Percentiles rank a stretch among this genome's conserved stretches.
Conservation (phyloP, 352 stramenopile genomes). For the Phytophthora pistaciae region DNA sequence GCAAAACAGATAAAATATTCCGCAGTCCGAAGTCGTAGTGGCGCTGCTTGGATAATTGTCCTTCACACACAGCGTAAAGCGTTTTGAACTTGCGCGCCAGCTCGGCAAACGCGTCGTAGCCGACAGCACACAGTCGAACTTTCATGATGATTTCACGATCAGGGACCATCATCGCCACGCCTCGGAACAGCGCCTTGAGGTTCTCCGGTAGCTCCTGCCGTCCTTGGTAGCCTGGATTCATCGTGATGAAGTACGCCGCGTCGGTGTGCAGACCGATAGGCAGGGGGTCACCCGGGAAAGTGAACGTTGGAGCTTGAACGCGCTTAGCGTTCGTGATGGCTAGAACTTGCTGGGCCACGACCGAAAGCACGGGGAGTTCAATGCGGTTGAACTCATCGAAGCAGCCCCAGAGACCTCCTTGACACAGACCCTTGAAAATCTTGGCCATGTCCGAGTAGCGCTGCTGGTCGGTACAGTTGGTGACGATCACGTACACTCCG, state of each 20-base stretch:
- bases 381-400: slow-evolving; percentile 96
- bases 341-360: slow-evolving; percentile 94
- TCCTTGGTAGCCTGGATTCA: slow-evolving; percentile 95
- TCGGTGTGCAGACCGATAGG: slow-evolving; percentile 68
- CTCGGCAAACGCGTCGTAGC: slow-evolving; percentile 92
- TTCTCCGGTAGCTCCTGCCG: slow-evolving; percentile 94
- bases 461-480: slow-evolving; percentile 94
- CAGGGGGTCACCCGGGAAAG: slow-evolving; percentile 72
- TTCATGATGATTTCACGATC: slow-evolving; percentile 97
- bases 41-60: slow-evolving; percentile 93
- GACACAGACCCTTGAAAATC: slow-evolving; percentile 93
- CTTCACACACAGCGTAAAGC: slow-evolving; percentile 95
- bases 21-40: slow-evolving; percentile 96
- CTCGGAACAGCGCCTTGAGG: slow-evolving; percentile 93
- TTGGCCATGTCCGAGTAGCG: slow-evolving; percentile 94
- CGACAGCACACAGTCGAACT: slow-evolving; percentile 95
- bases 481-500: slow-evolving; percentile 93
- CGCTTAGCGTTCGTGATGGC: slow-evolving; percentile 85
- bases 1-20: slow-evolving; percentile 96
- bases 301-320: slow-evolving; percentile 55
- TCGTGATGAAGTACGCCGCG: slow-evolving; percentile 92
- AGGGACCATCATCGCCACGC: slow-evolving; percentile 97
- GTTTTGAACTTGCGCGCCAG: slow-evolving; percentile 97
- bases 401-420: slow-evolving; percentile 92
- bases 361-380: slow-evolving; percentile 92